Evolutionary conservation across 176 grass and related monocot species (phyloP).

Genomic region (Lolium multiflorum): DNA sequence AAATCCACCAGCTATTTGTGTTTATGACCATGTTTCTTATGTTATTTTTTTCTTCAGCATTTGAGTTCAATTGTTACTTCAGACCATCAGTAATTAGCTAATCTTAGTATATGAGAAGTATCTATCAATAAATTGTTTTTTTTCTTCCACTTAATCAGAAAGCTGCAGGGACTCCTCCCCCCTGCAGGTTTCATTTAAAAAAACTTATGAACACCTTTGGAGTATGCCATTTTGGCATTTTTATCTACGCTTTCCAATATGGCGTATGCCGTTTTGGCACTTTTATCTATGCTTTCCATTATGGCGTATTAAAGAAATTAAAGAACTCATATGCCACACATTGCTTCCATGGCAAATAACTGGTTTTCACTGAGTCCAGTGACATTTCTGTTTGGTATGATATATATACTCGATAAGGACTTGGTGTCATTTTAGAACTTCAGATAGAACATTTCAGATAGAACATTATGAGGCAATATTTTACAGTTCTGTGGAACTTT

Average conservation of each 20-base stretch:
- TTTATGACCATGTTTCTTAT: conserved; percentile 3
- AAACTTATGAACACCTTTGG: neutral
- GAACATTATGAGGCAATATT: neutral
- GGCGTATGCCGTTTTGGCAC: neutral
- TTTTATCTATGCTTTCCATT: neutral
- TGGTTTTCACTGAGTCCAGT: conserved; percentile 23
- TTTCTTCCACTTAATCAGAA: neutral
- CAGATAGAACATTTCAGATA: neutral
- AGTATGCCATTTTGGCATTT: neutral
- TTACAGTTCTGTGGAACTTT: neutral
- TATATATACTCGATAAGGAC: neutral
- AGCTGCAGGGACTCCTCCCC: neutral
- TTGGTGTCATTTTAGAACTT: neutral
- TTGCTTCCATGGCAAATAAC: neutral
- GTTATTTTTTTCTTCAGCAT: conserved; percentile 17
- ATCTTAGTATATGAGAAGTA: neutral
- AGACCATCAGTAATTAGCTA: neutral
- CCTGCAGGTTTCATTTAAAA: neutral
- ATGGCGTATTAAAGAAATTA: neutral
- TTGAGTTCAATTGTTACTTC: neutral
- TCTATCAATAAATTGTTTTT: neutral
- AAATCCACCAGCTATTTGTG: neutral
- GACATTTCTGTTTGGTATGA: neutral
- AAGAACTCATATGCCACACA: neutral
- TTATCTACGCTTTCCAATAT: no score